A percentile compares a stretch with the other conserved stretches of the same genome.
Conservation (phyloP, 176 grass and related monocot genomes). For the Canna indica region DNA sequence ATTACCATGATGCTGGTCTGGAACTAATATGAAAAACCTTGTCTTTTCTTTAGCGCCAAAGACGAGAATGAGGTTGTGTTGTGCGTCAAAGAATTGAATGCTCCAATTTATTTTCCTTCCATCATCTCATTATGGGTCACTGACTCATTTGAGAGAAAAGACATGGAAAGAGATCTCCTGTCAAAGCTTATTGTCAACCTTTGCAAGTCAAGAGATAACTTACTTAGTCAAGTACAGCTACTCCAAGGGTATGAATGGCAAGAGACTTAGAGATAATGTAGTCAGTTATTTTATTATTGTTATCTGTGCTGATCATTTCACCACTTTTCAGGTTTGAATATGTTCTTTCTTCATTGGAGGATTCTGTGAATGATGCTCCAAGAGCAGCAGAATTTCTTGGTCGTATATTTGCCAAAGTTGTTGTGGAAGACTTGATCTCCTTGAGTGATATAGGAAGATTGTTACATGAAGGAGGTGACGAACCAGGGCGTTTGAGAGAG, state of each 20-base stretch:
- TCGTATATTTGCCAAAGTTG: slow-evolving; percentile 50
- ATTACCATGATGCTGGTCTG: neutral
- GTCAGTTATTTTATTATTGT: neutral
- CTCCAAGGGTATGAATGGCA: slow-evolving; percentile 45
- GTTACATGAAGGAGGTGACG: slow-evolving; percentile 60
- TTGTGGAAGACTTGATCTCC: slow-evolving; percentile 47
- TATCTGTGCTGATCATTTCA: neutral
- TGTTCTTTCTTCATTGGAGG: slow-evolving; percentile 67
- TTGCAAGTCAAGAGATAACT: slow-evolving; percentile 42
- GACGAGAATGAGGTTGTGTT: slow-evolving; percentile 75
- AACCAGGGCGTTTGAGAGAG: slow-evolving; percentile 50
- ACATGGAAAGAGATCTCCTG: slow-evolving; percentile 72
- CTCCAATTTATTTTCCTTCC: slow-evolving; percentile 61
- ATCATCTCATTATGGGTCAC: slow-evolving; percentile 85
- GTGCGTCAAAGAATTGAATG: slow-evolving; percentile 92
- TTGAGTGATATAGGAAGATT: slow-evolving; percentile 62
- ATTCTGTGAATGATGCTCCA: slow-evolving; percentile 85
- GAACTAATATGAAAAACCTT: neutral
- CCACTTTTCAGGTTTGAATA: slow-evolving; percentile 34
- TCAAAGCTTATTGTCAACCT: slow-evolving; percentile 73
- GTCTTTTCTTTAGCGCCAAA: slow-evolving; percentile 41
- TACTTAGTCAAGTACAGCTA: slow-evolving; percentile 60
- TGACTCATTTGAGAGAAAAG: slow-evolving; percentile 90
- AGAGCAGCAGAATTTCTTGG: slow-evolving; percentile 78
- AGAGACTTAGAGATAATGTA: neutral